Evolutionary conservation across 169 alveolate genomes (phyloP), one percentile per base, ranked within the genome.

Genomic region (Eimeria maxima): DNA sequence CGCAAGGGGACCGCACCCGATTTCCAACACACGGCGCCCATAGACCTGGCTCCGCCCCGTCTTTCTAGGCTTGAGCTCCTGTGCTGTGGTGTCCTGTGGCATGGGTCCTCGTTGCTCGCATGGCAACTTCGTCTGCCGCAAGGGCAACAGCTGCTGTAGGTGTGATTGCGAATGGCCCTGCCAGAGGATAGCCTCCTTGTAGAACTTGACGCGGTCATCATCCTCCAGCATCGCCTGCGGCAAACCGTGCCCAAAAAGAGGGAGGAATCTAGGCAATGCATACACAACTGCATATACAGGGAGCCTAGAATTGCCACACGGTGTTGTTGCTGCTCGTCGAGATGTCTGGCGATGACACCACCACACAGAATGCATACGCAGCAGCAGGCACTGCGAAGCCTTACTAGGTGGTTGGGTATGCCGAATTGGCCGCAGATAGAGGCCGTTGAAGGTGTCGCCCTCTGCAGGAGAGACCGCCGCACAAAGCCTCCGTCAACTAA

Each of bases 1-100:
- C 71, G 98, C 97, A 89, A 97, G 96, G 45, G 99, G 99, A 2
- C 99, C 99, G 11, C 98, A 97, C 42, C 99, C 99, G 44, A 98
- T 94, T 78, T 98, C 99, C 67, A 98, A 91, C 53, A 98, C 96
- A 73, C 97, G 96, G 80, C 95, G 97, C 88, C 97, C 97, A 65
- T 44, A 27, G 44, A 92, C 93, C 44, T 69, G 80, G 14, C 53
- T 38, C 29, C 53, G 73, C 29, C 47, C 29, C 71, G 14, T 38
- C 55, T 83, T 38, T 57, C 29, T 50, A 16, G 3, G 91, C 73
- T 27, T 45, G 57, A 24, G 91, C 55, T 55, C 44, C 81, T 33
- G 80, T 8, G 45, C 44, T 13, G 27, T 27, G 20, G 16, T 44
- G 63, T 5, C 44, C 20, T 38, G 47, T 27, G 63, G 80, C 81